These are phyloP conservation scores for Phytopythium boreale DNA, from an alignment of 352 stramenopile species.

Conservation along the genomic window DNA sequence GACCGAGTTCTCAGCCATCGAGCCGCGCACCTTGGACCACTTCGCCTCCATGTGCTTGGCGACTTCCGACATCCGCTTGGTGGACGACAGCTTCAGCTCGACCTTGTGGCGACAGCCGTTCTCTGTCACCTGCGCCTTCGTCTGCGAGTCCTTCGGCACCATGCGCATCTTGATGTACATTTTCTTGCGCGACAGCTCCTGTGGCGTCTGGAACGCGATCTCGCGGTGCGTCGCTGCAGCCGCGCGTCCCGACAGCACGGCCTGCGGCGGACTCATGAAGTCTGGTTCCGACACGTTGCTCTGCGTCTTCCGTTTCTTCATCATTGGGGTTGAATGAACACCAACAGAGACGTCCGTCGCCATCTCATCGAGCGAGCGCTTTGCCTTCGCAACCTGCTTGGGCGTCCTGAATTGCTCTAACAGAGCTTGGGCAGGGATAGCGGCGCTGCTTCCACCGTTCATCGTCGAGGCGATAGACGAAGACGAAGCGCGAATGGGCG, in stretches of 20 bases:
- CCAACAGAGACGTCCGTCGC: background rate
- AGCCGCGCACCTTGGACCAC: slow-evolving; percentile 48
- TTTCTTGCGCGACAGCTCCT: slow-evolving; percentile 60
- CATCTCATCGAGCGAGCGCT: background rate
- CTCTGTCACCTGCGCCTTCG: slow-evolving; percentile 39
- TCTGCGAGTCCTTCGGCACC: slow-evolving; percentile 63
- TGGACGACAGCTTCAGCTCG: slow-evolving; percentile 72
- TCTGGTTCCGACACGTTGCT: slow-evolving; percentile 5
- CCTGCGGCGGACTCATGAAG: slow-evolving; percentile 38
- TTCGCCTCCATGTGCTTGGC: slow-evolving; percentile 77
- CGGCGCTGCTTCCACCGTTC: background rate
- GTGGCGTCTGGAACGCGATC: slow-evolving; percentile 44
- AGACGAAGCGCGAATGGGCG: background rate
- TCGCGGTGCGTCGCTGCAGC: slow-evolving; percentile 11
- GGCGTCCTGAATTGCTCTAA: background rate
- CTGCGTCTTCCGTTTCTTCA: slow-evolving; percentile 18
- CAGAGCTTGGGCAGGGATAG: background rate
- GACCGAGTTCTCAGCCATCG: slow-evolving; percentile 18
- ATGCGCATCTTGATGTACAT: slow-evolving; percentile 85
- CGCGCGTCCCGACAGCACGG: slow-evolving; percentile 9
- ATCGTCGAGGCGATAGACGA: background rate
- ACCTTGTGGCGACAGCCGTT: slow-evolving; percentile 71
- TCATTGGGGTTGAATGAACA: slow-evolving; percentile 4
- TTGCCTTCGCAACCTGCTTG: background rate
- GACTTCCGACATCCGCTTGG: slow-evolving; percentile 79